Evolutionary conservation across 2,329 filamentous ascomycete species (phyloP), one percentile per base, ranked within the genome.

Genomic region (Scorias spongiosa): DNA sequence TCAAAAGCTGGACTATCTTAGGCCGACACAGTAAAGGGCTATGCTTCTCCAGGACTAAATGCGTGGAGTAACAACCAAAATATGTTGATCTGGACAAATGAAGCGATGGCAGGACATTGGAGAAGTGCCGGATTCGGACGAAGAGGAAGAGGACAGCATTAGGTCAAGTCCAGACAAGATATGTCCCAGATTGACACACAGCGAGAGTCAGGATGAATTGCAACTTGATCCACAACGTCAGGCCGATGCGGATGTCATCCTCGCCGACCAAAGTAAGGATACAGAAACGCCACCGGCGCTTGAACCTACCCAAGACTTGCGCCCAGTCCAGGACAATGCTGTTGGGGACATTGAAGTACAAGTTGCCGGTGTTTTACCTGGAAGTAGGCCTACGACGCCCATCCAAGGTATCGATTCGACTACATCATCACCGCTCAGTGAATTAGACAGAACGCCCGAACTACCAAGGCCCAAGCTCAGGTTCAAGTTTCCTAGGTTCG

Each of bases 51-150:
- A 7, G 20, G 20, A 26, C 7, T 7, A 26, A 3, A 26, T 26
- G 20, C 20, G 20, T 26, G 20, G 20, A 26, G 7, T 26, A 3
- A 26, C 4, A 7, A 26, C 20, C 15, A 15, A 36, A 36, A 15
- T 3, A 57, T 57, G 56, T 51, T 45, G 45, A 39, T 12, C 20
- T 20, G 46, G 44, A 48, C 55, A 56, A 64, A 71, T 71, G 68
- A 68, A 62, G 58, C 58, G 59, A 61, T 71, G 68, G 68, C 63
- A 66, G 52, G 58, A 63, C 52, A 63, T 58, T 57, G 68, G 68
- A 51, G 69, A 64, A 58, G 68, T 71, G 50, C 62, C 61, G 58
- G 68, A 71, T 56, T 71, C 68, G 47, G 68, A 71, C 60, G 68
- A 69, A 45, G 68, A 70, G 42, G 66, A 67, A 3, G 14, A 18